Conservation (phyloP, 2,329 filamentous ascomycete species). For the Periconia macrospinosa region DNA sequence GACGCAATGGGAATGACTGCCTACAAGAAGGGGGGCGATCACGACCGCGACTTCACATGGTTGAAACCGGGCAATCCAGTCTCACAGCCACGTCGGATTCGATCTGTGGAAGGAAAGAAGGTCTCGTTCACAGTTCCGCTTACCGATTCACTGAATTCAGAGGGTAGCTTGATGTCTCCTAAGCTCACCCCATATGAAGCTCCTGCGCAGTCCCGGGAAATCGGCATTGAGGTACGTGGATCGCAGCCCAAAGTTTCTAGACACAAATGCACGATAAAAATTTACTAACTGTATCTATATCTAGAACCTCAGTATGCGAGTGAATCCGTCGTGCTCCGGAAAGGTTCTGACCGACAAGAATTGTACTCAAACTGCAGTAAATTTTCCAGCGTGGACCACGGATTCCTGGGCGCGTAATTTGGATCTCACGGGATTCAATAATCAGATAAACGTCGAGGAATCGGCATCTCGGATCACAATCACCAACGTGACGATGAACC, state of each 20-base stretch:
- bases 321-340: conserved; percentile 9
- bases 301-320: conserved; percentile 8
- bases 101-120: conserved; percentile 7
- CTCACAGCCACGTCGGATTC: conserved; percentile 8
- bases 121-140: conserved; percentile 9
- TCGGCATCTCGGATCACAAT: conserved; percentile 9
- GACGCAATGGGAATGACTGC: conserved; percentile 10
- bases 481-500: conserved; percentile 9
- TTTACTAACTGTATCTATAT: too few relatives aligned
- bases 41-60: neutral
- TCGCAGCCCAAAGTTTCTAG: neutral
- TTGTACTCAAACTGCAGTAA: conserved; percentile 3
- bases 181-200: conserved; percentile 9
- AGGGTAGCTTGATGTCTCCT: conserved; percentile 4
- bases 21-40: conserved; percentile 1
- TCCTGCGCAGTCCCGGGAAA: conserved; percentile 7
- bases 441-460: conserved; percentile 2
- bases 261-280: neutral
- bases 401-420: conserved; percentile 13
- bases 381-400: conserved; percentile 6
- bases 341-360: conserved; percentile 1
- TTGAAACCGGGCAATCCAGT: neutral
- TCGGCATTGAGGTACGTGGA: conserved; percentile 5
- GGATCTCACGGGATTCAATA: conserved; percentile 12
- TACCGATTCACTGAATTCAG: conserved; percentile 9